These are phyloP conservation scores for Sextonia rubra DNA, from an alignment of 164 flowering plant genomes.

Conservation along the genomic window DNA sequence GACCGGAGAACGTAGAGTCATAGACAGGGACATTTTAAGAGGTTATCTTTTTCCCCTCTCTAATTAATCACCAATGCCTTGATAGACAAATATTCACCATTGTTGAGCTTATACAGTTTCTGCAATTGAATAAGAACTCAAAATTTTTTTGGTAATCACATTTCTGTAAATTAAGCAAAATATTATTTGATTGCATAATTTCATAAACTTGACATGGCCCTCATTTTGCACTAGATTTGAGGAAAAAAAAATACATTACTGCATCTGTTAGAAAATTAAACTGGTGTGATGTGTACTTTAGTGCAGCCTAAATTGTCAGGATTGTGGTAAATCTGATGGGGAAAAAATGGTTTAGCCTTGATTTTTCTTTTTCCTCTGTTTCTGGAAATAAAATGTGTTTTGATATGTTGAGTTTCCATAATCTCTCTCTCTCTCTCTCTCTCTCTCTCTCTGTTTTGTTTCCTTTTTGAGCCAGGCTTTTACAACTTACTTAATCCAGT, in stretches of 20 bases:
- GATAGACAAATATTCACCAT: not conserved
- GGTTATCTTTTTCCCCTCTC: too few relatives aligned
- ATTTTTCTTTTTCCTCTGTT: too few relatives aligned
- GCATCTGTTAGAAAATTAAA: not conserved
- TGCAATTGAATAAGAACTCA: too few relatives aligned
- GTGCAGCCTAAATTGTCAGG: not conserved
- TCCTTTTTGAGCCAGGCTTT: too few relatives aligned
- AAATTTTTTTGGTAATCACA: not conserved
- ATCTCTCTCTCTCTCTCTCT: not conserved
- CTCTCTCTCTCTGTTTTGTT: not conserved
- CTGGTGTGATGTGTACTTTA: not conserved
- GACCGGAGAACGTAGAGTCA: too few relatives aligned
- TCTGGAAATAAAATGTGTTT: not conserved
- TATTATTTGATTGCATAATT: too few relatives aligned
- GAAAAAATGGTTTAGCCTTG: not conserved
- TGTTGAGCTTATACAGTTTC: too few relatives aligned
- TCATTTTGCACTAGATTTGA: not conserved
- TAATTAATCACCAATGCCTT: too few relatives aligned
- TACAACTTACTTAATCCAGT: not conserved
- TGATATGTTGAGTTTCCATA: not conserved
- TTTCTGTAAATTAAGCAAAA: not conserved
- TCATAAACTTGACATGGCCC: not conserved
- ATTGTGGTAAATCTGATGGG: not conserved
- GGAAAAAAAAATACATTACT: too few relatives aligned
- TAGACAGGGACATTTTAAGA: too few relatives aligned